Conservation (phyloP, 768 basidiomycete species). For the Phylloporus sp. region DNA sequence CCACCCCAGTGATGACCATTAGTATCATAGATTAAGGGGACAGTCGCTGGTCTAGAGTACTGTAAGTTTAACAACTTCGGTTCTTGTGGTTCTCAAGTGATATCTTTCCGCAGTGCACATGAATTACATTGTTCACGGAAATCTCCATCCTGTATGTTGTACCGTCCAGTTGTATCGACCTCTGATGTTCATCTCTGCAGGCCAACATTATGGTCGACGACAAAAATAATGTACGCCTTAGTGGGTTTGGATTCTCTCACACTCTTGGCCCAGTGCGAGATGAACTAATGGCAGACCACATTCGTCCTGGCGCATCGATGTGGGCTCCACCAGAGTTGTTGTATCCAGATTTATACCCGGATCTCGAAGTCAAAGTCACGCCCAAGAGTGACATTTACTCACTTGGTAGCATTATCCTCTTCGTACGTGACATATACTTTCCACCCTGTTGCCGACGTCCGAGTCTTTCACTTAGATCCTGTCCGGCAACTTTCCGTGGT, state of each 20-base stretch:
- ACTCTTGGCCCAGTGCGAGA: background rate
- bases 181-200: background rate
- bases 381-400: constrained; percentile 2
- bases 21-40: background rate
- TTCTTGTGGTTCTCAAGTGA: background rate
- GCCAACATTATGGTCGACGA: constrained; percentile 2
- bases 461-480: background rate
- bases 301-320: background rate
- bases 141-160: constrained; percentile 6
- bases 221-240: background rate
- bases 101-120: constrained; percentile 1
- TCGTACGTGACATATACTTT: background rate
- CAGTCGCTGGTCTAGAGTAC: background rate
- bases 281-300: background rate
- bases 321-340: constrained; percentile 6
- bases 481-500: background rate
- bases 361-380: background rate
- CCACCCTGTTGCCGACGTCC: background rate
- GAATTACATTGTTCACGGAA: background rate
- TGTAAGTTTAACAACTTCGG: background rate
- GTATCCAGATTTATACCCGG: background rate
- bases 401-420: constrained; percentile 2
- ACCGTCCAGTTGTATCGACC: background rate
- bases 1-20: background rate
- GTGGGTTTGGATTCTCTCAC: constrained; percentile 5